Evolutionary conservation across 768 basidiomycete species (phyloP).

Genomic region (Dacryopinax primogenitus): DNA sequence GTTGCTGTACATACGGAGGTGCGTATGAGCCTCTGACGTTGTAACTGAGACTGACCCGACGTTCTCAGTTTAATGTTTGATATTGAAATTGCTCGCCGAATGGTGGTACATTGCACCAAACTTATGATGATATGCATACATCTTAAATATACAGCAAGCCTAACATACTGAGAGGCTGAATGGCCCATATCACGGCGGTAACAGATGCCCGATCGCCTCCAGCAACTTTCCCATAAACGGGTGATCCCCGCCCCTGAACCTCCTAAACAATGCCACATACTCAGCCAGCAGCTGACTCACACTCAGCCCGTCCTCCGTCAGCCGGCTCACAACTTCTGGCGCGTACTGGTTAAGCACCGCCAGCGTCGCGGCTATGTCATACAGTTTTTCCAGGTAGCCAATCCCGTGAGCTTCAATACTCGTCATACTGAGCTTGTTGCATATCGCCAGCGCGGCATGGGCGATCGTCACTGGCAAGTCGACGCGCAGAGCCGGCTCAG

Average conservation of each 20-base stretch:
- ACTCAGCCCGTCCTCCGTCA: neutral
- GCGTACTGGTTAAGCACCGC: slow-evolving; percentile 15
- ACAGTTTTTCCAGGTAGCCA: slow-evolving; percentile 22
- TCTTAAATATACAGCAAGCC: too few species aligned
- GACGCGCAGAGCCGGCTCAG: slow-evolving; percentile 13
- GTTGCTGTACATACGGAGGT: too few species aligned
- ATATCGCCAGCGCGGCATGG: slow-evolving; percentile 16
- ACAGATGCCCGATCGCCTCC: neutral
- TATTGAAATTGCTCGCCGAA: too few species aligned
- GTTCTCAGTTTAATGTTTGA: too few species aligned
- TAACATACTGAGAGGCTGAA: too few species aligned
- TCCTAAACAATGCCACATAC: neutral
- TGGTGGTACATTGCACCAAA: too few species aligned
- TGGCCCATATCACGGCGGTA: neutral
- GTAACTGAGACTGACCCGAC: too few species aligned
- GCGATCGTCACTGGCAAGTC: slow-evolving; percentile 18
- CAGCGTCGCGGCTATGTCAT: slow-evolving; percentile 18
- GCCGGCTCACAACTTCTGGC: slow-evolving; percentile 7
- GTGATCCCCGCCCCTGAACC: neutral
- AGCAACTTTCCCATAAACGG: neutral
- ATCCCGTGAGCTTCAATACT: slow-evolving; percentile 21
- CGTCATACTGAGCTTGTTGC: slow-evolving; percentile 11
- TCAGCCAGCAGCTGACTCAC: neutral
- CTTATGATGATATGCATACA: too few species aligned
- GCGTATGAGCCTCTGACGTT: too few species aligned